A percentile compares a stretch with the other conserved stretches of the same genome.
These are phyloP conservation scores for Pyricularia grisea DNA, from an alignment of 2,329 filamentous ascomycete genomes.

Conservation along the genomic window DNA sequence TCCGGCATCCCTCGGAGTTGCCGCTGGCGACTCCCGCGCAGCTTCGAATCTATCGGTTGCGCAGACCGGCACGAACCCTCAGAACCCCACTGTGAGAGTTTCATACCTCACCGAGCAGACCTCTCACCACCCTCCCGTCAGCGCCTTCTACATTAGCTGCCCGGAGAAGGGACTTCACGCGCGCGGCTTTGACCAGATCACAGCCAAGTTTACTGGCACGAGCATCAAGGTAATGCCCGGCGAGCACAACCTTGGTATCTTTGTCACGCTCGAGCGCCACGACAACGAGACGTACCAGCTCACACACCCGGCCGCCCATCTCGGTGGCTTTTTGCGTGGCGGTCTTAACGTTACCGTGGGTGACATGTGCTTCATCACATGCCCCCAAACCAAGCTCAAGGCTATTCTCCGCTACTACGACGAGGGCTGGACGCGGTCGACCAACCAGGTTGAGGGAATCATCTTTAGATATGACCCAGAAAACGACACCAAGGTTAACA, in stretches of 20 bases:
- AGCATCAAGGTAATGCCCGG: constrained; percentile 86
- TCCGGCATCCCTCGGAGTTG: constrained; percentile 4
- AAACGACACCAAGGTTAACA: constrained; percentile 68
- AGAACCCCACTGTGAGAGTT: constrained; percentile 56
- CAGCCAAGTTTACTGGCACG: constrained; percentile 95
- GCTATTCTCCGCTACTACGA: constrained; percentile 88
- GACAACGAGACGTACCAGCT: constrained; percentile 89
- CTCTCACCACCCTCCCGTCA: constrained; percentile 94
- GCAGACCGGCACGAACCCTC: constrained; percentile 31
- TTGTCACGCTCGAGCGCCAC: constrained; percentile 72
- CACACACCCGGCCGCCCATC: constrained; percentile 85
- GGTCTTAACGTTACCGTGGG: constrained; percentile 85
- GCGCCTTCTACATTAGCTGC: constrained; percentile 89
- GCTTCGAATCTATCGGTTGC: constrained; percentile 43
- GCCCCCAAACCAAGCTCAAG: constrained; percentile 83
- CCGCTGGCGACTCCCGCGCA: constrained; percentile 26
- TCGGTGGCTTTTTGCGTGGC: constrained; percentile 80
- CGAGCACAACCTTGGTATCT: constrained; percentile 91
- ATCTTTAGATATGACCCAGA: constrained; percentile 85
- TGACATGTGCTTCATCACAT: constrained; percentile 81
- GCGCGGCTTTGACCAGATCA: constrained; percentile 89
- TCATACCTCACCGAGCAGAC: constrained; percentile 97
- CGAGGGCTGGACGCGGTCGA: constrained; percentile 87
- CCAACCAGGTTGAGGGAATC: constrained; percentile 85
- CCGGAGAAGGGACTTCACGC: constrained; percentile 83